Percentiles rank a stretch among this genome's conserved stretches.
phyloP scores from a whole-genome alignment of 1,284 basidiomycete genomes.

The Rhodotorula sp. region DNA sequence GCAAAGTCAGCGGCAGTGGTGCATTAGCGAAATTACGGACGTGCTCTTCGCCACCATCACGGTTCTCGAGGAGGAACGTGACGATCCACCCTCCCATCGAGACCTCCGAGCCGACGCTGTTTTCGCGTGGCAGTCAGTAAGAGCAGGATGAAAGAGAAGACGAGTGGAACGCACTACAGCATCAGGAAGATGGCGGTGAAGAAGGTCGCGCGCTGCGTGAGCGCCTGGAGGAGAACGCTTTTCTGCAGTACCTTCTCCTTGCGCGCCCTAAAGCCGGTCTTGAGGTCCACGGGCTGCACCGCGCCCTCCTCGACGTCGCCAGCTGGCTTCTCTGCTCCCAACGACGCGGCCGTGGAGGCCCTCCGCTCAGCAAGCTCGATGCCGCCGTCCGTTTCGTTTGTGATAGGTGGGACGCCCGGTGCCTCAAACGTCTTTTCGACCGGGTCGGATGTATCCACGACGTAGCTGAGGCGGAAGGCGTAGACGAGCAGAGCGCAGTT shows the following conservation, averaged over 20 bases:
- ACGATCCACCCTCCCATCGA: constrained; percentile 41
- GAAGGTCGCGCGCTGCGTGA: constrained; percentile 15
- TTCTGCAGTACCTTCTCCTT: background rate
- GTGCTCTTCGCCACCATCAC: constrained; percentile 29
- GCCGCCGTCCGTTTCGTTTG: background rate
- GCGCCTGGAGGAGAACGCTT: constrained; percentile 11
- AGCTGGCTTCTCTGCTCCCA: background rate
- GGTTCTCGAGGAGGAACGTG: constrained; percentile 31
- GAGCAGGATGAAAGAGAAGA: too few species aligned
- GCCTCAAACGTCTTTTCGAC: background rate
- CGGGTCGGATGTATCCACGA: constrained; percentile 13
- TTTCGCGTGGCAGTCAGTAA: background rate
- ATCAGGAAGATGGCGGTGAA: constrained; percentile 28
- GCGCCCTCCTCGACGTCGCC: constrained; percentile 1
- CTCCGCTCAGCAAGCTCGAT: constrained; percentile 2
- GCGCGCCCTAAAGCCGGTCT: background rate
- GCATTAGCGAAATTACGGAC: background rate
- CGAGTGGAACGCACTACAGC: constrained; percentile 21
- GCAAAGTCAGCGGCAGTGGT: too few species aligned
- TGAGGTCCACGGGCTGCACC: background rate
- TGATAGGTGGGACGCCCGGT: constrained; percentile 3
- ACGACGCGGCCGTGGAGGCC: background rate
- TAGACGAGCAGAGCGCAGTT: constrained; percentile 25
- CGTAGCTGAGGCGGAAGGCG: constrained; percentile 37
- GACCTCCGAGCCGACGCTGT: constrained; percentile 39